Conservation (phyloP, 176 grass and related monocot species). For the Zea luxurians region DNA sequence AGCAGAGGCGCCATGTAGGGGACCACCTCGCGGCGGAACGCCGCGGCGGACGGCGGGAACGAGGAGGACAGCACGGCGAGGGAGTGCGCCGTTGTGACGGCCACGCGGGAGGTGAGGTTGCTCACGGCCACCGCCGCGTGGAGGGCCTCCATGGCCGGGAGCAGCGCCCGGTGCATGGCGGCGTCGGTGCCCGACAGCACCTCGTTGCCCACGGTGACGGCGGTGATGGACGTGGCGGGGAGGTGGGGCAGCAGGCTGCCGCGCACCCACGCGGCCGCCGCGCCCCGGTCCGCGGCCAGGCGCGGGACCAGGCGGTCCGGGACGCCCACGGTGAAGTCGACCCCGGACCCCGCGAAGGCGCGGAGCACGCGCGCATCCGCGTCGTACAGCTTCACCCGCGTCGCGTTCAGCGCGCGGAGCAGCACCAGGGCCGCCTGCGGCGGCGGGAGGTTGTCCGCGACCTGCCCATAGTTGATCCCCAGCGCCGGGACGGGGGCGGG, state of each 20-base stretch:
- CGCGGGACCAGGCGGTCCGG: slow-evolving; percentile 59
- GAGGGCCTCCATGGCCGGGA: slow-evolving; percentile 72
- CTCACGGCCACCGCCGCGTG: slow-evolving; percentile 49
- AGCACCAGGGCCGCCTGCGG: slow-evolving; percentile 50
- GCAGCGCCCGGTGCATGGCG: slow-evolving; percentile 56
- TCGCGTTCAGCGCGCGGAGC: slow-evolving; percentile 55
- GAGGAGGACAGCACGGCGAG: slow-evolving; percentile 76
- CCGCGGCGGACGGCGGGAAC: slow-evolving; percentile 64
- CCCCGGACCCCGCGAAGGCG: slow-evolving; percentile 64
- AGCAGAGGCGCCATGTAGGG: slow-evolving; percentile 64
- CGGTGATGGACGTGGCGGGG: slow-evolving; percentile 55
- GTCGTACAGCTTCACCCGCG: slow-evolving; percentile 71
- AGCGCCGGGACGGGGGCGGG: slow-evolving; percentile 10
- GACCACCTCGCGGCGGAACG: slow-evolving; percentile 61
- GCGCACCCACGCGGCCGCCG: slow-evolving; percentile 56
- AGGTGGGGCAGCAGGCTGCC: slow-evolving; percentile 67
- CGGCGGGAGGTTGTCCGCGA: slow-evolving; percentile 76
- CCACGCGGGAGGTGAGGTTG: slow-evolving; percentile 53
- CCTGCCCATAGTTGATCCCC: slow-evolving; percentile 86
- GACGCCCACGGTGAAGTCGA: slow-evolving; percentile 76
- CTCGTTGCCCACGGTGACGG: slow-evolving; percentile 89
- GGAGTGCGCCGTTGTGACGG: slow-evolving; percentile 86
- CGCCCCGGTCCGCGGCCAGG: slow-evolving; percentile 47
- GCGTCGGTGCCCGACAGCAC: slow-evolving; percentile 62
- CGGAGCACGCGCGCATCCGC: slow-evolving; percentile 64